Evolutionary conservation across 352 stramenopile genomes (phyloP).

Genomic region (Phytopythium oedochilum): DNA sequence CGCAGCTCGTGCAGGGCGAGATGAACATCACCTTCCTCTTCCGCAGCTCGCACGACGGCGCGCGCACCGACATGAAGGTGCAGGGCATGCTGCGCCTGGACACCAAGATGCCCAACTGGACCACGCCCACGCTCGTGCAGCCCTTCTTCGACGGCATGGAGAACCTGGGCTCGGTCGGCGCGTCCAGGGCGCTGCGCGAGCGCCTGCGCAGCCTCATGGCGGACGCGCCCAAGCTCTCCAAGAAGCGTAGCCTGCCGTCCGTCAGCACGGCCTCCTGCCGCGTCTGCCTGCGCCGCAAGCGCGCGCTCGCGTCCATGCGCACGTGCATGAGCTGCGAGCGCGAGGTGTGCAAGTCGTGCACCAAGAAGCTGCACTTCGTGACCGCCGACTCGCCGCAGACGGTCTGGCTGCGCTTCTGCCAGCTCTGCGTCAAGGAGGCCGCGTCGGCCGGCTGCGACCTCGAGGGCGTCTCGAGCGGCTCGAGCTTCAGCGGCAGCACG

Average conservation of each 20-base stretch:
- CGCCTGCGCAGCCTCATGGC: constrained; percentile 3
- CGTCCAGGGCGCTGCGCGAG: neutral
- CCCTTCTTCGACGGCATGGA: neutral
- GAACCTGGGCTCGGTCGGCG: neutral
- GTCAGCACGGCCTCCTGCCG: constrained; percentile 8
- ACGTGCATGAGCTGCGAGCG: constrained; percentile 9
- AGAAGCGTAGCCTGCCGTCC: constrained; percentile 1
- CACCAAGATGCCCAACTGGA: neutral
- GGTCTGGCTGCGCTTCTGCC: constrained; percentile 9
- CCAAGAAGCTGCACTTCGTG: constrained; percentile 12
- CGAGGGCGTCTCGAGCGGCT: neutral
- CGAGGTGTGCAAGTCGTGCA: constrained; percentile 15
- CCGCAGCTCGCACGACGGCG: neutral
- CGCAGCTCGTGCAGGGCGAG: neutral
- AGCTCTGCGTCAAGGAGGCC: constrained; percentile 13
- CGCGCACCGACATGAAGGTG: neutral
- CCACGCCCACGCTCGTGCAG: neutral
- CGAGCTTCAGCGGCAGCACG: neutral
- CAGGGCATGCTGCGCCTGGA: neutral
- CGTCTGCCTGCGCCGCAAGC: constrained; percentile 24
- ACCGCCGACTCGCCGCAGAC: constrained; percentile 3
- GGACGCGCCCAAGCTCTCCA: constrained; percentile 3
- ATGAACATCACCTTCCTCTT: neutral
- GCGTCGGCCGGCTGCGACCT: neutral
- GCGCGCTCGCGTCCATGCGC: constrained; percentile 12